Evolutionary conservation across 2,329 filamentous ascomycete genomes (phyloP), one percentile per base, ranked within the genome.

Genomic region (Ceratocystis destructans): DNA sequence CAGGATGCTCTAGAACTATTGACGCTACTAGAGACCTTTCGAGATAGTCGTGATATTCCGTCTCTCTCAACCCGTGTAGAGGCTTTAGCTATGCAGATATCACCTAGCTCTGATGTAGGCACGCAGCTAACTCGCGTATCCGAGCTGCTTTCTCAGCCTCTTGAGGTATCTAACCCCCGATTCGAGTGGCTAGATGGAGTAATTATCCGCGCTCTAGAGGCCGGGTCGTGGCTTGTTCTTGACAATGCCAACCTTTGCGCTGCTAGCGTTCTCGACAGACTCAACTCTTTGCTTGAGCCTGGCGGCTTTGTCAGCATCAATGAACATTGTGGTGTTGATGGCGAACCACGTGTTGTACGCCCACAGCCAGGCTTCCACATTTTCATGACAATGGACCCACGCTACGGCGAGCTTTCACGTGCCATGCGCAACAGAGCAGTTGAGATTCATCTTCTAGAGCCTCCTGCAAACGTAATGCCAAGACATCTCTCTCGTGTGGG

Each of bases 181-280:
- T 99, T 99, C 73, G 90, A 96, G 74, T 99, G 94, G 94, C 85
- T 96, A 1, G 93, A 99, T 73, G 94, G 95, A 67, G 84, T 95
- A 61, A 86, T 99, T 55, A 87, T 97, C 61, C 87, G 91, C 71
- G 93, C 94, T 53, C 79, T 97, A 10, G 83, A 95, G 72, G 80
- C 87, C 70, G 94, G 94, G 15, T 83, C 91, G 68, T 99, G 94
- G 94, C 80, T 99, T 20, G 87, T 99, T 10, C 84, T 99, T 25
- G 94, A 99, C 75, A 96, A 99, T 75, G 94, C 95, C 68, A 99
- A 99, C 72, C 82, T 99, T 67, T 99, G 95, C 77, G 96, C 88
- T 72, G 88, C 93, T 28, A 96, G 93, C 5, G 94, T 99, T 0
- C 82, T 99, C 8, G 94, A 99, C 75, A 84, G 95, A 69, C 79